Base-by-base conservation (phyloP, 352 stramenopile genomes). In the Peronospora destructor region DNA sequence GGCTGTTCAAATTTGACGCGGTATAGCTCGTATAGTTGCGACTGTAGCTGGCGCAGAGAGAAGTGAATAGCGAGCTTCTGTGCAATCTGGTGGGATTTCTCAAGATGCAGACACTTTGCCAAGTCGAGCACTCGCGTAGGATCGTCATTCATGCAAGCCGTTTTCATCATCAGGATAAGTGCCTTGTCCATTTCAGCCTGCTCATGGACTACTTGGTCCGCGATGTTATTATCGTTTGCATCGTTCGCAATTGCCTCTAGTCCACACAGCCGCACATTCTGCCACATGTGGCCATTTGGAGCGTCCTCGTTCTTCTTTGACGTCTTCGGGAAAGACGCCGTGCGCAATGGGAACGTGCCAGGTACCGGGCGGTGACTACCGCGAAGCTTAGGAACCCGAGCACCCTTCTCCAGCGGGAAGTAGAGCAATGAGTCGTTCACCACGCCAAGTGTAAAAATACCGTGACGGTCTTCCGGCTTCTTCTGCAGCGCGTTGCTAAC, bases 101-200 rank as follows among this genome's bases (percentile, higher is more conserved):
- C 77, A 1, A 93, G 48, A 49, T 85, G 69, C 19, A 93, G 54
- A 42, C 82, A 93, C 63, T 86, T 87, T 48, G 79, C 79, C 50
- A 93, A 54, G 45, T 91, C 82, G 7, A 90, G 46, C 32, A 87
- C 77, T 12, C 76, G 71, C 17, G 73, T 68, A 13, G 79, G 67
- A 38, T 88, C 67, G 50, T 93, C 82, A 29, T 68, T 75, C 12
- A 59, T 68, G 45, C 73, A 93, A 17, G 77, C 77, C 4, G 61
- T 71, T 50, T 93, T 88, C 76, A 93, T 85, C 64, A 90, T 86
- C 8, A 93, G 45, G 45, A 93, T 86, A 21, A 93, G 57, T 0
- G 74, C 52, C 61, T 93, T 93, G 52, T 93, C 82, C 71, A 87
- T 85, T 42, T 86, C 79, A 17, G 82, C 82, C 34, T 91, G 71